Evolutionary conservation across 352 stramenopile species (phyloP), one percentile per base, ranked within the genome.

Genomic region (Globisporangium acanthophoron): DNA sequence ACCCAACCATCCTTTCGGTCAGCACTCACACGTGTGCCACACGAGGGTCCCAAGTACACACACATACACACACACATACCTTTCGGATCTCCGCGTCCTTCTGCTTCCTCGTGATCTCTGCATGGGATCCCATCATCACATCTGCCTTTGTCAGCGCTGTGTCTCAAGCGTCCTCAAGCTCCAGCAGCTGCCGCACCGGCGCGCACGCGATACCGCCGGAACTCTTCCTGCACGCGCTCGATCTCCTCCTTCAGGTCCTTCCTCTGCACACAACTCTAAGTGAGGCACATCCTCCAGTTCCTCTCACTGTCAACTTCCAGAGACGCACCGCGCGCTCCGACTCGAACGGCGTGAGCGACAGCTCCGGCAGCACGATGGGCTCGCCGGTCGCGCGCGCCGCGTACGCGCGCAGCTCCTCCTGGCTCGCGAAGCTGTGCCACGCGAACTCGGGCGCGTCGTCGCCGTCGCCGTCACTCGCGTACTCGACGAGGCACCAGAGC

Each of bases 51-150:
- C 24, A 27, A 27, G 24, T 27, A 27, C 24, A 27, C 3, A 37
- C 13, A 4, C n/a, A 16, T 3, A 53, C 2, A 15, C 29, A 54
- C 8, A 31, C 27, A 48, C 39, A 43, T 37, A 93, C 85, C 75
- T 95, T 95, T 56, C 77, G 73, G 45, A 93, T 86, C 61, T 95
- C 83, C 0, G 85, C 83, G 33, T 95, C 85, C 65, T 95, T 93
- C 59, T 95, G 85, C 60, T 95, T 95, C n/a, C 85, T 63, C 20
- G 84, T 89, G 62, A 95, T 95, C 61, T 95, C 85, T 88, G 52
- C 15, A 49, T 44, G 16, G 6, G 39, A 50, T 15, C 39, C 20
- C 21, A 37, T 27, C 24, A 27, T 27, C 24, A 27, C 24, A 27
- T 27, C 24, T 1, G 24, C 24, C 1, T 27, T 27, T 27, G 24